Base-by-base conservation (phyloP, 208 protist genomes). In the Wallacemonas sp. region DNA sequence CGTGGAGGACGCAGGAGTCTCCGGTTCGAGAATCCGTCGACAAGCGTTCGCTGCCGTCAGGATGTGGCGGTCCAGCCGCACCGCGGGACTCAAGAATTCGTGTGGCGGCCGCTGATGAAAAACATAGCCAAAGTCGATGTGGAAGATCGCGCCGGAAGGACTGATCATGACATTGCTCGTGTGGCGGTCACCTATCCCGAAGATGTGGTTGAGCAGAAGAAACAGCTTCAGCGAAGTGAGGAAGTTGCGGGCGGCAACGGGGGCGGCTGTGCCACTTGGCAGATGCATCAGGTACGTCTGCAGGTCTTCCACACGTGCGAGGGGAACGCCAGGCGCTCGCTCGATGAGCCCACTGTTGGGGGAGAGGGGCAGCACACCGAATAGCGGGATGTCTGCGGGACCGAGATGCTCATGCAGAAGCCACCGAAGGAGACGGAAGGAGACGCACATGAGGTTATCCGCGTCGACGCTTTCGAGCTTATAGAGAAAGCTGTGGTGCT, bases 81-180 rank as follows among this genome's bases (percentile, higher is more conserved):
- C 66, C 4, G 70, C 69, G 1, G 70, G 68, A 22, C 78, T 50
- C 13, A 87, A 37, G 48, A 72, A 76, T 41, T 91, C 84, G 12
- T 73, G 76, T 10, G 85, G 71, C 8, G 88, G 89, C 53, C 75
- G 80, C 38, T 83, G 72, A 0, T 71, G 81, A 22, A 91, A 75
- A 26, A 91, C 70, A 53, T 87, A 85, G 32, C 80, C 84, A 76
- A 91, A 94, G 68, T 94, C 88, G 42, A 94, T 91, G 68, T 94
- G 88, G 33, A 94, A 84, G 46, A 91, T 79, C 5, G 82, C 73
- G 4, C 88, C 88, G 39, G 73, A 74, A 21, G 73, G 75, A 69
- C 79, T 81, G 32, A 94, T 67, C 73, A 94, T 79, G 30, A 94
- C 81, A 62, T 94, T 94, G 50, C 81, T 85, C 46, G 80, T 80